Base-by-base conservation (phyloP, 2,329 filamentous ascomycete species). In the Monosporascus sp. region DNA sequence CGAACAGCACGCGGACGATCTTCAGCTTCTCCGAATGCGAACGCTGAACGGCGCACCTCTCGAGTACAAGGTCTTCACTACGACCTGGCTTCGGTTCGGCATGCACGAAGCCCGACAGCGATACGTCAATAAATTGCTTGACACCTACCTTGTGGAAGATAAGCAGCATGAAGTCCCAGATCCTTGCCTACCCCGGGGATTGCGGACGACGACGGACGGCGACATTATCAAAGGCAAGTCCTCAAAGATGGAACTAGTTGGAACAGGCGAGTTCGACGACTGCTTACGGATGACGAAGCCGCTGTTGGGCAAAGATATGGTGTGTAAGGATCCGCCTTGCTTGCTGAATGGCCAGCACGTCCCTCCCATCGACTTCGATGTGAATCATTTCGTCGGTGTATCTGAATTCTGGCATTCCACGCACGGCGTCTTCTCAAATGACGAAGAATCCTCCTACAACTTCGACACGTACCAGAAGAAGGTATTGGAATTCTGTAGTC, bases 361-460 rank as follows among this genome's bases (percentile, higher is more conserved):
- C 1, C 94, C 94, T 1, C 89, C 91, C 3, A 97, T 99, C 59
- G 94, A 99, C 68, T 99, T 97, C 65, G 87, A 94, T 57, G 86
- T 97, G 37, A 99, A 99, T 64, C 95, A 97, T 69, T 99, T 99
- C 65, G 87, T 99, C 28, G 94, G 94, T 11, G 93, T 99, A 3
- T 97, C 93, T 1, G 94, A 99, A 68, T 99, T 96, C 72, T 99
- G 94, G 93, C 94, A 99, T 70, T 96, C 93, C 0, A 99, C 94
- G 0, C 94, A 99, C 63, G 91, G 94, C 51, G 87, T 97, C 2
- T 97, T 99, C 63, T 85, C 84, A 4, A 85, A 89, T 56, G 87
- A 89, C 60, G 89, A 91, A 61, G 87, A 89, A 17, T 57, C 53
- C 60, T 84, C 89, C 0, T 99, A 97, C 69, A 91, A 97, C 65